Conservation (phyloP, 805 yeast species). For the Candida qinlingensis region DNA sequence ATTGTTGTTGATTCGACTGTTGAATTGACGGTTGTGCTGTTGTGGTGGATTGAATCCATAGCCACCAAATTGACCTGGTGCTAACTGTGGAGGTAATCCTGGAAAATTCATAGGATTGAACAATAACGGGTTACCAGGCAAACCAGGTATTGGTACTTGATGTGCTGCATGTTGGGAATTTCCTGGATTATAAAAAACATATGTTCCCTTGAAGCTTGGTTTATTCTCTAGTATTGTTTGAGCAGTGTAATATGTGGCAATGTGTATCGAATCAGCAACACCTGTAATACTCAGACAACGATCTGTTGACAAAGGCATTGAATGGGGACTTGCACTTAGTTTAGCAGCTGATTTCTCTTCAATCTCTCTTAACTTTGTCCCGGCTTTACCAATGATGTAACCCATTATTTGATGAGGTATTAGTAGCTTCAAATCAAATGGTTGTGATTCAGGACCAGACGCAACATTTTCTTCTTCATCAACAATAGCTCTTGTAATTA, state of each 20-base stretch:
- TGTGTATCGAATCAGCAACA: constrained; percentile 82
- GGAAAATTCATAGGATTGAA: constrained; percentile 9
- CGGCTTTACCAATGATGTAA: constrained; percentile 72
- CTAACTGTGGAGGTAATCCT: constrained; percentile 3
- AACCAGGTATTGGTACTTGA: constrained; percentile 4
- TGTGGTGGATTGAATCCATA: constrained; percentile 2
- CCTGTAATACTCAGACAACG: constrained; percentile 66
- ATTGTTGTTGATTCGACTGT: not conserved
- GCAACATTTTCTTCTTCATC: constrained; percentile 64
- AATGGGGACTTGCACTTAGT: constrained; percentile 65
- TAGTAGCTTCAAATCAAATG: constrained; percentile 52
- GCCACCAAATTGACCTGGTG: constrained; percentile 5
- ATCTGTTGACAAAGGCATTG: constrained; percentile 73
- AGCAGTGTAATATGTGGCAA: constrained; percentile 71
- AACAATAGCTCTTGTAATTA: constrained; percentile 59
- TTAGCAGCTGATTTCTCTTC: constrained; percentile 79
- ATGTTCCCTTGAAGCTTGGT: constrained; percentile 43
- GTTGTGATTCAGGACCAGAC: constrained; percentile 48
- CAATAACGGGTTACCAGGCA: constrained; percentile 14
- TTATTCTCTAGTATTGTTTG: constrained; percentile 62
- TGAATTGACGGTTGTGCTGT: not conserved
- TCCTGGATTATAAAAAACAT: constrained; percentile 52
- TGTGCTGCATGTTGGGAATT: constrained; percentile 1
- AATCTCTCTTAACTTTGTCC: constrained; percentile 69
- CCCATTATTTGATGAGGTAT: constrained; percentile 81